These are phyloP conservation scores for Avena sativa DNA, from an alignment of 176 grass and related monocot genomes.

Conservation along the genomic window DNA sequence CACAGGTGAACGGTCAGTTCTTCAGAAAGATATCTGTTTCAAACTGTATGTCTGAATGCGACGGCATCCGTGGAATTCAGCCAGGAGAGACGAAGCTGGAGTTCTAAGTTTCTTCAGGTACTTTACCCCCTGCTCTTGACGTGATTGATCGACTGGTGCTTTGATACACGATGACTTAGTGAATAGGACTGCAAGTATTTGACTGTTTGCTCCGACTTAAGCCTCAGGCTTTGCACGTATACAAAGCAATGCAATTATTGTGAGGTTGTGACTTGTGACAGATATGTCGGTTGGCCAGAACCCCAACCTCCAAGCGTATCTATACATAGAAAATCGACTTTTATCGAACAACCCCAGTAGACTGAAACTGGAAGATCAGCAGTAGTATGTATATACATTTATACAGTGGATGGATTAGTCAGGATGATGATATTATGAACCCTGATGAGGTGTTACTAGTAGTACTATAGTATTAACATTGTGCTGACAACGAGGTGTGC, in stretches of 20 bases:
- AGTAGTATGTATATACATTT: neutral
- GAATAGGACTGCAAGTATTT: constrained; percentile 36
- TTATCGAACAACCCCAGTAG: constrained; percentile 15
- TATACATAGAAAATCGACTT: neutral
- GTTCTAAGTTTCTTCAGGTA: constrained; percentile 30
- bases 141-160: constrained; percentile 6
- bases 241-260: constrained; percentile 50
- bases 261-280: constrained; percentile 12
- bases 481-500: constrained; percentile 37
- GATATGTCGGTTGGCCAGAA: constrained; percentile 54
- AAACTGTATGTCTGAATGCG: constrained; percentile 29
- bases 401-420: constrained; percentile 30
- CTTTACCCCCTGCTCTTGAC: neutral
- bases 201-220: constrained; percentile 41
- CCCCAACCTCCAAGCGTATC: constrained; percentile 36
- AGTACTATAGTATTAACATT: neutral
- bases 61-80: constrained; percentile 25
- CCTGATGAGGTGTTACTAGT: constrained; percentile 27
- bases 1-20: constrained; percentile 45
- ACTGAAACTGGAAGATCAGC: neutral
- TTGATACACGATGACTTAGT: neutral
- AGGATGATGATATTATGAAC: constrained; percentile 11
- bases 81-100: neutral
- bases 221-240: constrained; percentile 46
- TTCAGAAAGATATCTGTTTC: constrained; percentile 45